Evolutionary conservation across 305 asterid genomes (phyloP), one percentile per base, ranked within the genome.

Genomic region (Nicotiana rustica): DNA sequence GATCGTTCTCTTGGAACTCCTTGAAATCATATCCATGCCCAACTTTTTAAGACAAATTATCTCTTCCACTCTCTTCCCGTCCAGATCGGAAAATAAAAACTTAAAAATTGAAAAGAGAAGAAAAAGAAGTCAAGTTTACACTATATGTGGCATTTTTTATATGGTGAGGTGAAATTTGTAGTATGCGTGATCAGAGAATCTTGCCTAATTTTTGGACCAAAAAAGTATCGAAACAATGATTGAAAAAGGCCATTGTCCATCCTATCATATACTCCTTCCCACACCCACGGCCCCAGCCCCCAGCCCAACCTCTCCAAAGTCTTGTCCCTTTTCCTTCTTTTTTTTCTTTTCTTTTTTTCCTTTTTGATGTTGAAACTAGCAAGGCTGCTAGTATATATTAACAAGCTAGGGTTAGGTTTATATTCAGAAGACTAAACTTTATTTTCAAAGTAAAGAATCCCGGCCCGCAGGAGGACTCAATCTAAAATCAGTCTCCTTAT

Each of bases 351-450:
- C 14, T 3, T 52, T 10, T 10, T 59, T 59, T 17, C 1, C 64
- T 17, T 59, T 59, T n/a, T 5, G 8, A 7, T 6, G 12, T 61
- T 19, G 29, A 29, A 21, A 41, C 8, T 2, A 44, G 13, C 61
- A 6, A 71, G 44, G 64, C 64, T 49, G 36, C 25, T 47, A 8
- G 44, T 70, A 75, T 75, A 75, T 49, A 75, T 21, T 12, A 25
- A 49, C 29, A 14, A 21, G 44, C 44, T 75, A 75, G 92, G 94
- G 92, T 87, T 91, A 87, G 92, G 89, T 86, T 82, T 62, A 82
- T 13, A 67, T 85, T 59, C 59, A 70, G 7, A 56, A 66, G 47
- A 62, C 56, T 13, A 36, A 33, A 38, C 10, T 21, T 56, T 56
- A 21, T 49, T 52, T 15, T 47, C 6, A 8, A n/a, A n/a, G 59